phyloP scores from a whole-genome alignment of 257 asterid genomes.

The Nicotiana tomentosiformis region DNA sequence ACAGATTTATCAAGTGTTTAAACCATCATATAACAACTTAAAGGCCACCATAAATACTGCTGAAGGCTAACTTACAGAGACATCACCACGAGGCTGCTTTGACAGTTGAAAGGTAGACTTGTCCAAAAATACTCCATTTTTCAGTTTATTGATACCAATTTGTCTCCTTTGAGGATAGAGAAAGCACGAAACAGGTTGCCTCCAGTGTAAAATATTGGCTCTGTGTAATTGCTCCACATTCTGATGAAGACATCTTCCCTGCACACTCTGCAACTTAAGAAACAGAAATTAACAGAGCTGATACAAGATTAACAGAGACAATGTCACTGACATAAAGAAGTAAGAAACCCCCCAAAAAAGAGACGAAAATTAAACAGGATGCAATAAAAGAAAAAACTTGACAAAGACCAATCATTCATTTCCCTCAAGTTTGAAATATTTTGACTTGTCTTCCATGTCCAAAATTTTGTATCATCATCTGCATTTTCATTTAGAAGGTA shows the following conservation, averaged over 20 bases:
- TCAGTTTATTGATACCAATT: conserved; percentile 33
- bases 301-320: background rate
- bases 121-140: conserved; percentile 55
- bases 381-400: background rate
- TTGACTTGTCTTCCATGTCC: background rate
- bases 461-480: background rate
- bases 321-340: background rate
- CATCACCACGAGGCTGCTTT: conserved; percentile 28
- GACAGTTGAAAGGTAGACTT: conserved; percentile 51
- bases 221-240: conserved; percentile 26
- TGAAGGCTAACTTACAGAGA: conserved; percentile 35
- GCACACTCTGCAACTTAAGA: conserved; percentile 47
- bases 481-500: background rate
- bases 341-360: background rate
- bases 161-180: conserved; percentile 45
- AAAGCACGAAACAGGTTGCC: conserved; percentile 51
- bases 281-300: background rate
- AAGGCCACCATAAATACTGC: background rate
- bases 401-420: background rate
- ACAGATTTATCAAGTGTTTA: background rate
- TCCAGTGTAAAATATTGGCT: conserved; percentile 24
- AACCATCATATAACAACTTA: background rate
- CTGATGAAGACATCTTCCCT: conserved; percentile 40
- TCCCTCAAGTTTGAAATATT: background rate
- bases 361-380: background rate